phyloP scores from a whole-genome alignment of 2,329 filamentous ascomycete species.

The Dactylellina sp. region DNA sequence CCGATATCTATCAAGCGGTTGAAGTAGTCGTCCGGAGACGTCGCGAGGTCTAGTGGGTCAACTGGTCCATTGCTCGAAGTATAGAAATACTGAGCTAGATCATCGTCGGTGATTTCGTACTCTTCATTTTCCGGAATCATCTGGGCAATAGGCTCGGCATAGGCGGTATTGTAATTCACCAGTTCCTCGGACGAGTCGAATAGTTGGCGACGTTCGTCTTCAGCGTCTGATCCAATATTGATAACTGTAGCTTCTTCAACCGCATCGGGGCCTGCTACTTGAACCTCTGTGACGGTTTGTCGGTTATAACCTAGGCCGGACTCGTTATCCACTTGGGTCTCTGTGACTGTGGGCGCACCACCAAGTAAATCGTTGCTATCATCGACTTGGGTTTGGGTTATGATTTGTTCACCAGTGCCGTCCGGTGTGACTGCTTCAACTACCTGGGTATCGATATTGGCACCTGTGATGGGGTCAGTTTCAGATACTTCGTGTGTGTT shows the following conservation, averaged over 20 bases:
- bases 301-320: background rate
- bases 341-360: background rate
- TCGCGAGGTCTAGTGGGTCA: background rate
- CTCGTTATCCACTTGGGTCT: background rate
- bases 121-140: background rate
- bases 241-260: background rate
- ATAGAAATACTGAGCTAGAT: background rate
- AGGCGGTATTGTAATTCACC: background rate
- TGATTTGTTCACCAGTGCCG: slow-evolving; percentile 9
- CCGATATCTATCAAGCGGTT: background rate
- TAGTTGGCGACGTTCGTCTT: background rate
- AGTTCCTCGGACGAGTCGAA: background rate
- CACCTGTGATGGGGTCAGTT: background rate
- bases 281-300: background rate
- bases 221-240: background rate
- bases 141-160: slow-evolving; percentile 2
- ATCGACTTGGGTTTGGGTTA: slow-evolving; percentile 11
- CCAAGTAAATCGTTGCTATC: background rate
- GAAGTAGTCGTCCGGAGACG: slow-evolving; percentile 11
- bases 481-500: background rate
- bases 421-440: background rate
- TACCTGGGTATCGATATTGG: background rate
- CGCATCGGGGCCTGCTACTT: background rate
- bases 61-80: background rate
- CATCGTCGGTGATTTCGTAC: background rate